phyloP scores from a whole-genome alignment of 2,329 filamentous ascomycete species.

The Grosmannia clavigera region DNA sequence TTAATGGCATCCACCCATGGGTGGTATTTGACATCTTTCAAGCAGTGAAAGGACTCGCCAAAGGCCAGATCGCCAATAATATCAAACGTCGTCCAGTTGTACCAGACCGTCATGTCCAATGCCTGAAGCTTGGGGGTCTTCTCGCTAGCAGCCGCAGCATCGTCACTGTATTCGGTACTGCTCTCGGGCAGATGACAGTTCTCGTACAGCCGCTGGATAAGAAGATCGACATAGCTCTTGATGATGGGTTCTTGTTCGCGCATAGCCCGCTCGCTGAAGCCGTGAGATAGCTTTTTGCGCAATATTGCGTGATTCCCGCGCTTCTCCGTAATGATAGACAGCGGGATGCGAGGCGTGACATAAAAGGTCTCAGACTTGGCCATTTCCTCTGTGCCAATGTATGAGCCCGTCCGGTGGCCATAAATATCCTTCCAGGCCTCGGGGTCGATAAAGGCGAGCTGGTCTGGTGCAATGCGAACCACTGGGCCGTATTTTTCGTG shows the following conservation, averaged over 20 bases:
- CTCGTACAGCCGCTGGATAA: conserved; percentile 20
- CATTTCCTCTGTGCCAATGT: conserved; percentile 8
- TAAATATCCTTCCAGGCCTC: conserved; percentile 26
- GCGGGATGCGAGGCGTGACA: background rate
- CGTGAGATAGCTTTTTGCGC: conserved; percentile 23
- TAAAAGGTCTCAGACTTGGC: conserved; percentile 10
- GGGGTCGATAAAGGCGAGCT: conserved; percentile 25
- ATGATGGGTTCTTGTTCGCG: conserved; percentile 29
- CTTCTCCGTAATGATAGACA: conserved; percentile 14
- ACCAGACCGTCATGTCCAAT: conserved; percentile 2
- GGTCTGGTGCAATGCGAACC: conserved; percentile 28
- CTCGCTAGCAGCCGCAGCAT: background rate
- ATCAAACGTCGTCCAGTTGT: conserved; percentile 24
- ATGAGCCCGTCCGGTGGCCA: conserved; percentile 12
- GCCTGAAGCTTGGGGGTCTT: background rate
- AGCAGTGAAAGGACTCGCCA: conserved; percentile 25
- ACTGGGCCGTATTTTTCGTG: conserved; percentile 24
- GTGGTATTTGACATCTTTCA: conserved; percentile 16
- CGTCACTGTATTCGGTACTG: background rate
- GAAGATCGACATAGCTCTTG: conserved; percentile 22
- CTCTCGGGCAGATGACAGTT: conserved; percentile 4
- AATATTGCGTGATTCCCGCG: conserved; percentile 22
- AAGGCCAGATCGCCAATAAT: conserved; percentile 31
- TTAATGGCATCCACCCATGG: conserved; percentile 17
- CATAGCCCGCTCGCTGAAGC: conserved; percentile 27